These are phyloP conservation scores for Fermentozyma sake DNA, from an alignment of 1,139 yeast species.

Conservation along the genomic window DNA sequence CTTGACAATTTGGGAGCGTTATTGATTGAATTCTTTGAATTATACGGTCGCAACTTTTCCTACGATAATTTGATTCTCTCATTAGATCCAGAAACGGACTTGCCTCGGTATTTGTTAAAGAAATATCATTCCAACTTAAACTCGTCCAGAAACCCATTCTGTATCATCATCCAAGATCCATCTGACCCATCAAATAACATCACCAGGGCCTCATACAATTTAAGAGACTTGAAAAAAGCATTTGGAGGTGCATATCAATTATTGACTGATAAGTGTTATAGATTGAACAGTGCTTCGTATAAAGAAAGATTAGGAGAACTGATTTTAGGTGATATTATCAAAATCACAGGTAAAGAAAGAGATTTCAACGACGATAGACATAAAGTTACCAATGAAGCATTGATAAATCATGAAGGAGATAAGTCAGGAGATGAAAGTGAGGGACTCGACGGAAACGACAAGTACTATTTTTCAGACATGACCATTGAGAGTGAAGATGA, in stretches of 20 bases:
- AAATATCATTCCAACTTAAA: conserved; percentile 50
- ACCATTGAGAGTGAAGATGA: conserved; percentile 38
- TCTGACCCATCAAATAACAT: conserved; percentile 79
- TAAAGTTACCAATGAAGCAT: conserved; percentile 60
- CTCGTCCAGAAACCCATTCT: conserved; percentile 53
- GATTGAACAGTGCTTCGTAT: conserved; percentile 53
- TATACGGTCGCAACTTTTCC: conserved; percentile 91
- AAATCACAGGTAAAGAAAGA: conserved; percentile 69
- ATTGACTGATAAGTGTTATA: conserved; percentile 66
- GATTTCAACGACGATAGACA: conserved; percentile 77
- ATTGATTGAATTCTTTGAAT: conserved; percentile 86
- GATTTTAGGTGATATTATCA: conserved; percentile 76
- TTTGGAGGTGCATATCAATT: conserved; percentile 90
- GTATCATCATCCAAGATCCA: conserved; percentile 86
- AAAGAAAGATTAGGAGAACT: conserved; percentile 68
- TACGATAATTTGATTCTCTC: conserved; percentile 74
- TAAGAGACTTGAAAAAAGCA: conserved; percentile 77
- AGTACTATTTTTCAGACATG: conserved; percentile 40
- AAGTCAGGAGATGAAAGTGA: conserved; percentile 22
- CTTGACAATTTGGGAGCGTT: conserved; percentile 80
- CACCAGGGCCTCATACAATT: conserved; percentile 79
- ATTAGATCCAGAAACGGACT: conserved; percentile 46
- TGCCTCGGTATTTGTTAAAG: conserved; percentile 56
- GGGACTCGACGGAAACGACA: conserved; percentile 33
- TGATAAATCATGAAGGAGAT: conserved; percentile 23